Conservation (phyloP, 305 asterid genomes). For the Plantago coronopus region DNA sequence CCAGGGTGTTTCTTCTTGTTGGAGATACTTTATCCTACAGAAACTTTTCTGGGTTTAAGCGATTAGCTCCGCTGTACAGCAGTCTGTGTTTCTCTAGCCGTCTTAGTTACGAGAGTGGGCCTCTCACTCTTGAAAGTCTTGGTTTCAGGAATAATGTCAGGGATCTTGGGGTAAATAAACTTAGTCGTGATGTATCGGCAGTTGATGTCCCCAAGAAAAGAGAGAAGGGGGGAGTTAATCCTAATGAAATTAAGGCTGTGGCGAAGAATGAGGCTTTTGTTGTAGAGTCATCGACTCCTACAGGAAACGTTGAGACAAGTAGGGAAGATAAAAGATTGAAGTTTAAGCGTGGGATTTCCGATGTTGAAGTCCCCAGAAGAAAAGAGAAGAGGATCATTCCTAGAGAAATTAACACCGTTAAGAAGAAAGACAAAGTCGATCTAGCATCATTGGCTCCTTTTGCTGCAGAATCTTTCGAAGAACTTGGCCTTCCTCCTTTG, state of each 20-base stretch:
- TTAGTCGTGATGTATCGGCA: constrained; percentile 45
- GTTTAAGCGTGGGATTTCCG: constrained; percentile 47
- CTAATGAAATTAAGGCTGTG: constrained; percentile 25
- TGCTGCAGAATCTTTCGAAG: constrained; percentile 74
- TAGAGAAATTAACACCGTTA: constrained; percentile 26
- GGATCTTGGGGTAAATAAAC: constrained; percentile 49
- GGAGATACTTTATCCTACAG: constrained; percentile 47
- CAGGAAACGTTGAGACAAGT: constrained; percentile 24
- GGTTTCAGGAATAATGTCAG: constrained; percentile 48
- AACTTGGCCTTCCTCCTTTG: constrained; percentile 72
- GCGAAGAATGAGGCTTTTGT: constrained; percentile 18
- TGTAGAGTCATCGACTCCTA: neutral
- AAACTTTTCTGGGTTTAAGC: constrained; percentile 39
- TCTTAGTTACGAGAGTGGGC: constrained; percentile 31
- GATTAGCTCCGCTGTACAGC: constrained; percentile 34
- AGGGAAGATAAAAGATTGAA: constrained; percentile 47
- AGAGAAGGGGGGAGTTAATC: constrained; percentile 39
- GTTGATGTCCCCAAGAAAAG: constrained; percentile 51
- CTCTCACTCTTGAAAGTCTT: constrained; percentile 70
- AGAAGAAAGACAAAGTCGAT: constrained; percentile 39
- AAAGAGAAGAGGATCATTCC: constrained; percentile 40
- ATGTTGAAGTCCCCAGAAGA: constrained; percentile 54
- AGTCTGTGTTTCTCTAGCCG: constrained; percentile 36
- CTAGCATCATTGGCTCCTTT: constrained; percentile 58
- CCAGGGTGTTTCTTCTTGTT: constrained; percentile 51